Percentiles rank a stretch among this genome's conserved stretches.
Evolutionary conservation across 805 yeast genomes (phyloP).

Genomic region (Starmerella floris): DNA sequence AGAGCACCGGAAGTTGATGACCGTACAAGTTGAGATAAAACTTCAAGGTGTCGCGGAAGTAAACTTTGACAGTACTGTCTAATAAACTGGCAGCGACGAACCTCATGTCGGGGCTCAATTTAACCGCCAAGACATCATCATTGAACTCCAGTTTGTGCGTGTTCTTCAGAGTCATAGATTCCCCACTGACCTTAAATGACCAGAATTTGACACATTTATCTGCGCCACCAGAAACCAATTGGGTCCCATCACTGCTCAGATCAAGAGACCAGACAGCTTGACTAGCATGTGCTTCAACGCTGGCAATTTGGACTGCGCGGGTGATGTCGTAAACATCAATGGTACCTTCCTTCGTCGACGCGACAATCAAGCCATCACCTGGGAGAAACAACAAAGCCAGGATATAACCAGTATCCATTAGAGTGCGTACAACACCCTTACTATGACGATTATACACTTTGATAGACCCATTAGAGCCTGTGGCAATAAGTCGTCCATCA

Average conservation of each 20-base stretch:
- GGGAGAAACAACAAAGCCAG: conserved; percentile 71
- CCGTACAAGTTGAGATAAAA: conserved; percentile 85
- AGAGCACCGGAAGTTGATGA: conserved; percentile 87
- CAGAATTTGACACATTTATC: conserved; percentile 85
- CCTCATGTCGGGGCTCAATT: conserved; percentile 65
- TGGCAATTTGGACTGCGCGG: conserved; percentile 57
- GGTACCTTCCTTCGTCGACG: conserved; percentile 80
- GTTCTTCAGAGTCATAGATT: conserved; percentile 51
- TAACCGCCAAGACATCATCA: conserved; percentile 74
- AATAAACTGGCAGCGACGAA: conserved; percentile 70
- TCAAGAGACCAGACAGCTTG: conserved; percentile 81
- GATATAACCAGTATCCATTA: conserved; percentile 72
- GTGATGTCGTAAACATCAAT: conserved; percentile 78
- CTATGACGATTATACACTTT: conserved; percentile 80
- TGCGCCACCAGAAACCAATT: conserved; percentile 82
- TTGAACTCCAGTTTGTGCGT: conserved; percentile 69
- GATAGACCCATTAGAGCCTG: conserved; percentile 80
- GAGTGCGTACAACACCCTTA: conserved; percentile 64
- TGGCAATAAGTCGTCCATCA: conserved; percentile 67
- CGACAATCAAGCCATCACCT: conserved; percentile 68
- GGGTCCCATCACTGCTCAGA: conserved; percentile 69
- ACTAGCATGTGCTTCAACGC: conserved; percentile 61
- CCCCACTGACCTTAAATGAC: conserved; percentile 54
- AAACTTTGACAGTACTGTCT: conserved; percentile 92
- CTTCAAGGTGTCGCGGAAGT: conserved; percentile 74